Base-by-base conservation (phyloP, 768 basidiomycete genomes). In the Amanita pseudoporphyria region DNA sequence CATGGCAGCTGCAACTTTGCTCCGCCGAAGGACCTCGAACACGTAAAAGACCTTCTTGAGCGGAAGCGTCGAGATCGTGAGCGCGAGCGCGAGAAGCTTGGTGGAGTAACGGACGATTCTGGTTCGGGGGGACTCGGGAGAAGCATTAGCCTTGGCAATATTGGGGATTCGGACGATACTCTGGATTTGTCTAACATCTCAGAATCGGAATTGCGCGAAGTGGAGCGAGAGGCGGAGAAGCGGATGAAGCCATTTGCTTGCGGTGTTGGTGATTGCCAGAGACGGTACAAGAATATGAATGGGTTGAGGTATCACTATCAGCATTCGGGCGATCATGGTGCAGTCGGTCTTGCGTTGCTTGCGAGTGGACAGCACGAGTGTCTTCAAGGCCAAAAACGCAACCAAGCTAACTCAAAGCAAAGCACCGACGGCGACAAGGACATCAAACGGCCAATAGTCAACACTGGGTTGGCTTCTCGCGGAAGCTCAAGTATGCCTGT, bases 271-370 rank as follows among this genome's bases (percentile, higher is more conserved):
- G 86, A 88, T 56, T 89, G 87, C 58, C 74, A 78, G 62, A 77
- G 94, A 60, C 67, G 94, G 60, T 98, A 97, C 71, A 93, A 97
- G 77, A 97, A 99, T 62, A 95, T 97, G 93, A 97, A 97, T 64
- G 95, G 95, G 0, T 69, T 97, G 54, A 68, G 88, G 59, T 98
- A 98, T 55, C 95, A 98, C 67, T 98, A 97, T 62, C 87, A 93
- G 65, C 95, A 98, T 66, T 87, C 87, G 18, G 95, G 94, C 9
- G 91, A 93, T 37, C 96, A 98, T 64, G 95, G 95, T 3, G 84
- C 87, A 5, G 74, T 90, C 36, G 96, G 96, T 5, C 72, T 97
- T 0, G 79, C 82, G 38, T 69, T 96, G 58, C 75, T 97, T 38
- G 88, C 89, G 3, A 78, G 77, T 46, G 87, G 87, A 3, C 71